Evolutionary conservation across 768 basidiomycete species (phyloP).

Genomic region (Polyporus arcularius): DNA sequence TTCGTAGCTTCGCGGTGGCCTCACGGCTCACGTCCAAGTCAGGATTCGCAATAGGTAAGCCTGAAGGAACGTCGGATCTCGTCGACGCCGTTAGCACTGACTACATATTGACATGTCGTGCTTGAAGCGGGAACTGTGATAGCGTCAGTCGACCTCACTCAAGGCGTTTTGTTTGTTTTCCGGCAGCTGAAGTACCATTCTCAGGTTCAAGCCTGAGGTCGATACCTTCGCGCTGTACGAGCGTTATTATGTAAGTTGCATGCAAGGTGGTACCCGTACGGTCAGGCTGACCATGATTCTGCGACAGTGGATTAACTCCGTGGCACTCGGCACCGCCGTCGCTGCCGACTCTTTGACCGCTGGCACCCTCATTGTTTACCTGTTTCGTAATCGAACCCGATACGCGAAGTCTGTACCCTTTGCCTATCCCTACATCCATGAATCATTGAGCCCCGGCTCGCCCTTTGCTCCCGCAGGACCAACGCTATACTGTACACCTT

Average conservation of each 20-base stretch:
- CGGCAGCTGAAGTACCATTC: neutral
- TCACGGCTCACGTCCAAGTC: too few species aligned
- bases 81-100: neutral
- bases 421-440: neutral
- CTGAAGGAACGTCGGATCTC: neutral
- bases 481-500: neutral
- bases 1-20: neutral
- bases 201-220: neutral
- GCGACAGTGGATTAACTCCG: constrained; percentile 1
- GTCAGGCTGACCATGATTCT: neutral
- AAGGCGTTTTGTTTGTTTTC: too few species aligned
- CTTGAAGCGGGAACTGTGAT: neutral
- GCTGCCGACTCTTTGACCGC: neutral
- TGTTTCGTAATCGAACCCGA: neutral
- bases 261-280: neutral
- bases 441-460: neutral
- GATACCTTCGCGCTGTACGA: neutral
- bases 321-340: neutral
- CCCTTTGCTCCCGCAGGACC: neutral
- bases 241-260: neutral
- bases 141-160: neutral
- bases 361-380: neutral
- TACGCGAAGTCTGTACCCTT: neutral
- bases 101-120: neutral
- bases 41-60: neutral